phyloP scores from a whole-genome alignment of 192 early-diverging fungal species.

The Backusella sp. region DNA sequence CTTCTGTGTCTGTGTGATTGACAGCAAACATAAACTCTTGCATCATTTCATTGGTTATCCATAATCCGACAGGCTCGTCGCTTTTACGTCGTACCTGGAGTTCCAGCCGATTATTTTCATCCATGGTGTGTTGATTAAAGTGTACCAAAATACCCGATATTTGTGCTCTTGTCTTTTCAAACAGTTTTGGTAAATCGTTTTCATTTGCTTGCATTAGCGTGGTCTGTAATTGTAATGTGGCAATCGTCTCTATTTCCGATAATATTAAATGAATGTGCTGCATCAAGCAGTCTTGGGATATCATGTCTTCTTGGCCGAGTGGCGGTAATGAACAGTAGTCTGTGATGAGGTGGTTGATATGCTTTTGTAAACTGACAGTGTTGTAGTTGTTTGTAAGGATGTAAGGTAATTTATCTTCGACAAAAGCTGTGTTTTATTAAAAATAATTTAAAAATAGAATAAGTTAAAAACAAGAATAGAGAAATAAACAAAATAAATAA shows the following conservation, averaged over 20 bases:
- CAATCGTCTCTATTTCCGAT: background rate
- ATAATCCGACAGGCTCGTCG: background rate
- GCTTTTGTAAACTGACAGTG: conserved; percentile 5
- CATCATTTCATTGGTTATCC: conserved; percentile 15
- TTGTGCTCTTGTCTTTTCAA: conserved; percentile 17
- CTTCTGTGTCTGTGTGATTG: conserved; percentile 14
- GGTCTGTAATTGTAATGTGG: background rate
- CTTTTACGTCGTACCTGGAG: background rate
- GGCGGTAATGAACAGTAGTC: background rate
- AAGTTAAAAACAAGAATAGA: background rate
- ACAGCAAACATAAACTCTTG: conserved; percentile 10
- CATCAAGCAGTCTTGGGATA: conserved; percentile 6
- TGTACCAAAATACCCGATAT: conserved; percentile 5
- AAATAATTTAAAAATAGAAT: background rate
- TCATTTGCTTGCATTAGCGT: conserved; percentile 6
- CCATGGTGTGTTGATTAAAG: conserved; percentile 13
- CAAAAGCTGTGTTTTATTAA: background rate
- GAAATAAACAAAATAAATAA: background rate
- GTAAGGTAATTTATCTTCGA: conserved; percentile 13
- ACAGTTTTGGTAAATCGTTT: conserved; percentile 11
- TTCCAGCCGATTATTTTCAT: conserved; percentile 8
- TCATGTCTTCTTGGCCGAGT: background rate
- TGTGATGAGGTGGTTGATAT: background rate
- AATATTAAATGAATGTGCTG: background rate
- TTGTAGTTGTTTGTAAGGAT: conserved; percentile 10